Percentiles rank a stretch among this genome's conserved stretches.
phyloP scores from a whole-genome alignment of 495 filamentous ascomycete genomes.

The Aspergillus affinis region DNA sequence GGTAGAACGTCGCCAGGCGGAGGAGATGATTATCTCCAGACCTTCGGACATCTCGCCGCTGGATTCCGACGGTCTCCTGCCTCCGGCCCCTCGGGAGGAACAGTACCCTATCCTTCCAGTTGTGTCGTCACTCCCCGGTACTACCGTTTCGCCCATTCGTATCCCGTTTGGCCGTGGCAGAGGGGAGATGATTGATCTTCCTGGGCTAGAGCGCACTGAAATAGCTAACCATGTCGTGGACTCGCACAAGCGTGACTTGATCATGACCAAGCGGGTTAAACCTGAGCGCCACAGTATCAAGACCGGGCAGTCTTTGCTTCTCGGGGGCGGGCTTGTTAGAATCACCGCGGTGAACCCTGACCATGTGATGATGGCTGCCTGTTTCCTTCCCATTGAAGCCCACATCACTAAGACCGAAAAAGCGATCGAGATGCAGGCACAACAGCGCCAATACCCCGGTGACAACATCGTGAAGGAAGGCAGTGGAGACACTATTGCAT shows the following conservation, averaged over 20 bases:
- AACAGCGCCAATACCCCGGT: slow-evolving; percentile 52
- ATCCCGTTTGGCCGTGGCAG: slow-evolving; percentile 79
- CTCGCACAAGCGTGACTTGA: slow-evolving; percentile 61
- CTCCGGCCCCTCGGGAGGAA: slow-evolving; percentile 69
- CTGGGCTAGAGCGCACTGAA: slow-evolving; percentile 73
- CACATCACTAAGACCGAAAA: slow-evolving; percentile 80
- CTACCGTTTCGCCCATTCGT: slow-evolving; percentile 90
- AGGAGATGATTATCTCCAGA: slow-evolving; percentile 19
- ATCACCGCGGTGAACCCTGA: slow-evolving; percentile 72
- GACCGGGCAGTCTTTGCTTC: slow-evolving; percentile 76
- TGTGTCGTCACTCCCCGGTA: slow-evolving; percentile 84
- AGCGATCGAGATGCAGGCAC: slow-evolving; percentile 64
- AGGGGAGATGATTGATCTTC: slow-evolving; percentile 93
- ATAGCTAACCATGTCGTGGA: slow-evolving; percentile 67
- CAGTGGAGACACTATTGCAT: slow-evolving; percentile 51
- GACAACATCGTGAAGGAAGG: slow-evolving; percentile 58
- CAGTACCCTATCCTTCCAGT: slow-evolving; percentile 77
- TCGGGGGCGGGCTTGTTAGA: slow-evolving; percentile 82
- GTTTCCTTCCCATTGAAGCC: slow-evolving; percentile 70
- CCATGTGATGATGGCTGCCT: slow-evolving; percentile 66
- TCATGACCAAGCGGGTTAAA: slow-evolving; percentile 70
- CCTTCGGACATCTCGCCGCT: slow-evolving; percentile 14
- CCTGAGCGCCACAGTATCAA: slow-evolving; percentile 70
- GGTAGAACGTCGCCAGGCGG: slow-evolving; percentile 28
- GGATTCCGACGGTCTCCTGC: slow-evolving; percentile 55